Conservation (phyloP, 225 moss, liverwort and hornwort species). For the Thuidium tamariscinum region DNA sequence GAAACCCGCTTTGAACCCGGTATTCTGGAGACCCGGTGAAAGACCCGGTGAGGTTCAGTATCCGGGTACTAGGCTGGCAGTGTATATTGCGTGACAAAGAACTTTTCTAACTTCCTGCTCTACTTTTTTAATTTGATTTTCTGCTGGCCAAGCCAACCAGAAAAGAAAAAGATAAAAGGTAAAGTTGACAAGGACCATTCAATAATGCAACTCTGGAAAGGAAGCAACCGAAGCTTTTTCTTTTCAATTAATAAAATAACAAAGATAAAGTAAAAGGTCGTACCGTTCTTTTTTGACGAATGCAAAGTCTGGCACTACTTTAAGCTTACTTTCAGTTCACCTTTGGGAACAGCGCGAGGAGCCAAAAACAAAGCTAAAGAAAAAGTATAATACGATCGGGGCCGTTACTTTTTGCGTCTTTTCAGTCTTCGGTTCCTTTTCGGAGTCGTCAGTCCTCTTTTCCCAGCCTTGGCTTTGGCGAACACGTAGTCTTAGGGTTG, state of each 20-base stretch:
- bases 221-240: neutral
- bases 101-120: neutral
- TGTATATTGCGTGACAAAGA: neutral
- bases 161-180: neutral
- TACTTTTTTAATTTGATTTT: neutral
- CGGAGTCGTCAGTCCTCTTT: neutral
- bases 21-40: neutral
- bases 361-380: neutral
- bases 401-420: conserved; percentile 20
- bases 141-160: neutral
- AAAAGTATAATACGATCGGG: neutral
- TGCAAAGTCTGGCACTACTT: neutral
- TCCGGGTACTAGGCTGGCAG: neutral
- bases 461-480: neutral
- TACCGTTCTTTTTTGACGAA: conserved; percentile 1
- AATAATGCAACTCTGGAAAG: conserved; percentile 18
- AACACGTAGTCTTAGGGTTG: conserved; percentile 19
- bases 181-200: conserved; percentile 5
- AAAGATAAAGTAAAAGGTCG: neutral
- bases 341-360: neutral
- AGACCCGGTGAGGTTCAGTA: neutral
- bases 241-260: neutral
- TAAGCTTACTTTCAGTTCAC: neutral
- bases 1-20: too few species aligned
- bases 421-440: neutral